A percentile compares a stretch with the other conserved stretches of the same genome.
Conservation (phyloP, 331 rosid genomes). For the Quercus lobata region DNA sequence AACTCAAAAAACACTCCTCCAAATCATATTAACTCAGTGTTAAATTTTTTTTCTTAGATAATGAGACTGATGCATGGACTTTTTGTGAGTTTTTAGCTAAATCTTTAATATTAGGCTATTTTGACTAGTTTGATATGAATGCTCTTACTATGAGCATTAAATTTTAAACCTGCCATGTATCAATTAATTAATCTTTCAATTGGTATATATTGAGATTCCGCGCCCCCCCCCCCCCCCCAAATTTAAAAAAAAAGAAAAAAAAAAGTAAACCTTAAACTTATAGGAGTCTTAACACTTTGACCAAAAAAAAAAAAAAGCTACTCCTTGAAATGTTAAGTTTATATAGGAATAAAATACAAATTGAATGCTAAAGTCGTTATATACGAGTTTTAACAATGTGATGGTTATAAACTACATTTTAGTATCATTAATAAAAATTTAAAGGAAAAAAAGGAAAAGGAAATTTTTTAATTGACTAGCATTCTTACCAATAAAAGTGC, state of each 20-base stretch:
- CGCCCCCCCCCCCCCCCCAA: too few species aligned
- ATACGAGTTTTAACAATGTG: conserved; percentile 73
- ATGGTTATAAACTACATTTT: conserved; percentile 16
- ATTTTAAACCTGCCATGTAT: background rate
- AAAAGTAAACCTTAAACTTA: background rate
- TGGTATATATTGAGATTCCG: background rate
- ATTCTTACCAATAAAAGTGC: conserved; percentile 55
- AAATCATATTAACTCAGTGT: too few species aligned
- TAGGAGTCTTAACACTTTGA: too few species aligned
- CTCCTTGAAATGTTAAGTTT: conserved; percentile 73
- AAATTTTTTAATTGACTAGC: background rate
- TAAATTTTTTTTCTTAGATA: too few species aligned
- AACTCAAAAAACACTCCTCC: too few species aligned
- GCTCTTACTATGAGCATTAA: conserved; percentile 50
- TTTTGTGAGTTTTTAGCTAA: too few species aligned
- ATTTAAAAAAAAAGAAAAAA: too few species aligned
- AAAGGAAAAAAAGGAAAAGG: conserved; percentile 1
- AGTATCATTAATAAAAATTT: too few species aligned
- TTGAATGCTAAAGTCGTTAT: conserved; percentile 81
- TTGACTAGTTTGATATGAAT: conserved; percentile 21
- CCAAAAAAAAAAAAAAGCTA: conserved; percentile 57
- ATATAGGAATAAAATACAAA: conserved; percentile 69
- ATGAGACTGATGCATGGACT: too few species aligned
- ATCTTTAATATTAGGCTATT: too few species aligned
- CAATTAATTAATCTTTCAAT: background rate